These are phyloP conservation scores for Pochonia chlamydosporia DNA, from an alignment of 2,329 filamentous ascomycete genomes.

Conservation along the genomic window DNA sequence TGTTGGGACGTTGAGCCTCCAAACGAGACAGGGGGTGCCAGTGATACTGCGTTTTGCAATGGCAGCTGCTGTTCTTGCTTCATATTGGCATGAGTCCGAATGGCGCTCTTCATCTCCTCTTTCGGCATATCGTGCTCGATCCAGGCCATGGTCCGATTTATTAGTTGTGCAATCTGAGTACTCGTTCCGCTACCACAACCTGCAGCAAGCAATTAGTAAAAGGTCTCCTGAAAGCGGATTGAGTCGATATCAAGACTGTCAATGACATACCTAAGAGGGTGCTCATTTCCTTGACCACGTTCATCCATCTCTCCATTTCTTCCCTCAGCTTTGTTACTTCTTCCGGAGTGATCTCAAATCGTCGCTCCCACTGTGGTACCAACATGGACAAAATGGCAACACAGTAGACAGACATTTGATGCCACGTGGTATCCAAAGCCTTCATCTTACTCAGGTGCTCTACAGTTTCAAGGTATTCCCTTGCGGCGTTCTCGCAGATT, in stretches of 20 bases:
- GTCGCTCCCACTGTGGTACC: slow-evolving; percentile 62
- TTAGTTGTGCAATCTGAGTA: slow-evolving; percentile 40
- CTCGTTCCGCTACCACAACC: slow-evolving; percentile 39
- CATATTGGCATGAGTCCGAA: slow-evolving; percentile 19
- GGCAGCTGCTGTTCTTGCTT: slow-evolving; percentile 33
- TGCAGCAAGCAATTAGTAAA: slow-evolving; percentile 18
- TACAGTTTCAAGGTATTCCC: slow-evolving; percentile 57
- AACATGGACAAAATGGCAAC: slow-evolving; percentile 69
- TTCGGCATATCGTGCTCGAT: slow-evolving; percentile 45
- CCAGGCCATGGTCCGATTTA: slow-evolving; percentile 45
- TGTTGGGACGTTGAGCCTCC: slow-evolving; percentile 18
- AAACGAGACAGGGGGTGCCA: slow-evolving; percentile 16
- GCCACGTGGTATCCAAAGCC: slow-evolving; percentile 73
- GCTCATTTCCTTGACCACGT: slow-evolving; percentile 61
- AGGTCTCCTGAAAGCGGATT: slow-evolving; percentile 2
- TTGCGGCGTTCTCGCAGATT: slow-evolving; percentile 61
- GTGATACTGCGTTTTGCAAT: slow-evolving; percentile 15
- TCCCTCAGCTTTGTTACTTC: slow-evolving; percentile 55
- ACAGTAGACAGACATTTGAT: slow-evolving; percentile 65
- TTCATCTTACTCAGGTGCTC: slow-evolving; percentile 56
- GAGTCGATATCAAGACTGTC: not conserved
- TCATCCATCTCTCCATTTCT: slow-evolving; percentile 66
- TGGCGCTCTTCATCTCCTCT: slow-evolving; percentile 18
- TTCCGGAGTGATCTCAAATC: slow-evolving; percentile 50
- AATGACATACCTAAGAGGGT: slow-evolving; percentile 53